Conservation (phyloP, 1,284 basidiomycete species). For the Sanghuangporus sanghuang region DNA sequence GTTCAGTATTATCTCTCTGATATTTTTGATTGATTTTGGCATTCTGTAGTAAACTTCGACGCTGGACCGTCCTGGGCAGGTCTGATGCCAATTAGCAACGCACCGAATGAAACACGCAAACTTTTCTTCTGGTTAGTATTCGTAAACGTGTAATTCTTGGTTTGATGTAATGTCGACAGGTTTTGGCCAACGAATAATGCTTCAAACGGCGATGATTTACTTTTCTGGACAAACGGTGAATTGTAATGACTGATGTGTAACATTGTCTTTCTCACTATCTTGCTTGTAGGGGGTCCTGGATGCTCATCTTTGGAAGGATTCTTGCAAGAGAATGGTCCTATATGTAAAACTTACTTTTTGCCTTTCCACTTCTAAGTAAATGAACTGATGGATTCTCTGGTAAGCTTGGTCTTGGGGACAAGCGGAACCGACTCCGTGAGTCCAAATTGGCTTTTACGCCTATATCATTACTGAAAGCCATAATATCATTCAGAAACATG, state of each 20-base stretch:
- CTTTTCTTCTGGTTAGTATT: conserved; percentile 39
- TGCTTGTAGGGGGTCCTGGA: conserved; percentile 36
- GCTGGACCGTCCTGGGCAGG: conserved; percentile 37
- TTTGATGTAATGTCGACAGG: conserved; percentile 21
- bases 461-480: background rate
- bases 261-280: background rate
- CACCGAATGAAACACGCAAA: conserved; percentile 34
- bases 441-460: background rate
- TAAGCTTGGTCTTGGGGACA: conserved; percentile 57
- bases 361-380: background rate
- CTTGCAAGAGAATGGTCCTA: conserved; percentile 45
- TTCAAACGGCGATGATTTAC: conserved; percentile 41
- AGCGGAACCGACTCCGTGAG: conserved; percentile 40
- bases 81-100: conserved; percentile 33
- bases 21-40: background rate
- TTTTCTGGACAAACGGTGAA: conserved; percentile 40
- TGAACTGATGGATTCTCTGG: background rate
- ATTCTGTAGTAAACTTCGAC: conserved; percentile 32
- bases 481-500: conserved; percentile 23
- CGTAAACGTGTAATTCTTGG: background rate
- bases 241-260: background rate
- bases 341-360: conserved; percentile 23
- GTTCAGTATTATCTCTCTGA: background rate
- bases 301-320: conserved; percentile 45
- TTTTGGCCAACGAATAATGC: conserved; percentile 45